These are phyloP conservation scores for Aspergillus carlsbadensis DNA, from an alignment of 495 filamentous ascomycete genomes.

Conservation along the genomic window DNA sequence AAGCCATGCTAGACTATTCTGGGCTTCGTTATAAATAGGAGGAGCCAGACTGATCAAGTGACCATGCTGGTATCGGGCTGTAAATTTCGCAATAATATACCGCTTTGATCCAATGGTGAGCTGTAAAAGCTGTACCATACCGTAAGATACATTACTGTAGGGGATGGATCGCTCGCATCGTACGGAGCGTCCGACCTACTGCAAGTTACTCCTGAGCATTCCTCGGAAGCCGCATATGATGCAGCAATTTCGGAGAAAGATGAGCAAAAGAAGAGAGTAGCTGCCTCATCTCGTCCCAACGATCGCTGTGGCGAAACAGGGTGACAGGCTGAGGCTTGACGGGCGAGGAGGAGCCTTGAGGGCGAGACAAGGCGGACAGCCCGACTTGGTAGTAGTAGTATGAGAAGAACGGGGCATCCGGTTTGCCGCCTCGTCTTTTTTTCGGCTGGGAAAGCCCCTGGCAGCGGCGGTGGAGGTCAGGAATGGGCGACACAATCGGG, in stretches of 20 bases:
- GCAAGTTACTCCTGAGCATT: too few relatives aligned
- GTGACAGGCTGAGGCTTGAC: background rate
- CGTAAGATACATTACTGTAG: slow-evolving; percentile 6
- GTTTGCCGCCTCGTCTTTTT: slow-evolving; percentile 26
- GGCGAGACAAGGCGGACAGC: background rate
- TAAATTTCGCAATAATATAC: background rate
- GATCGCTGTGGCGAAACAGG: slow-evolving; percentile 4
- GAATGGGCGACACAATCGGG: background rate
- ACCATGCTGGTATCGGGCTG: slow-evolving; percentile 3
- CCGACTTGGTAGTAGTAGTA: background rate
- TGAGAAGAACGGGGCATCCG: slow-evolving; percentile 10
- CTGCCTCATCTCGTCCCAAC: slow-evolving; percentile 16
- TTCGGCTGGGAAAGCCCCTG: slow-evolving; percentile 11
- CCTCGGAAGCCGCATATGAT: slow-evolving; percentile 6
- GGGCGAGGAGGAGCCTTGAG: background rate
- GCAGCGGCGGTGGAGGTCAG: slow-evolving; percentile 16
- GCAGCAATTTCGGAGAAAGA: background rate
- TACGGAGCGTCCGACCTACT: too few relatives aligned
- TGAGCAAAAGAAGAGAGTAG: background rate
- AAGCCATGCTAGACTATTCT: background rate
- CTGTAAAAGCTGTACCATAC: background rate
- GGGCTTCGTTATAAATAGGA: slow-evolving; percentile 2
- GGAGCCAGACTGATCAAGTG: slow-evolving; percentile 6
- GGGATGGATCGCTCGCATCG: background rate
- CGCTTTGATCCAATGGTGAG: background rate